A percentile compares a stretch with the other conserved stretches of the same genome.
phyloP scores from a whole-genome alignment of 352 stramenopile species.

The Phytophthora foliorum region DNA sequence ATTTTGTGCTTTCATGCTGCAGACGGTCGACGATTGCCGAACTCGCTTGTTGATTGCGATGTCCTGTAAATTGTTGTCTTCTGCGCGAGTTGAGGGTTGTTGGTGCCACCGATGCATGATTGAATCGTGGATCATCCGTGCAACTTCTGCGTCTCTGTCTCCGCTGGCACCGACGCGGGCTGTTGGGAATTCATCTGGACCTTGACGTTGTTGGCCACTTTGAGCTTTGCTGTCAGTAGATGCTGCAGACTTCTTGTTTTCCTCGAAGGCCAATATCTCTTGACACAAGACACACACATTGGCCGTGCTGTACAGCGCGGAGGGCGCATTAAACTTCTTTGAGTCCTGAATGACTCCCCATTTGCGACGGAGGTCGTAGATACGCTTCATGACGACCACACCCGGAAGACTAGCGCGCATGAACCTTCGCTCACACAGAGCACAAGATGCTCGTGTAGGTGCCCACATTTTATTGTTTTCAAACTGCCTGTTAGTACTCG shows the following conservation, averaged over 20 bases:
- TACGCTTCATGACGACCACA: constrained; percentile 60
- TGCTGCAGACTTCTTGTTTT: constrained; percentile 16
- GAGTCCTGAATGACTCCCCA: constrained; percentile 59
- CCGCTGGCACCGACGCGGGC: background rate
- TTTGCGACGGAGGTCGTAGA: constrained; percentile 54
- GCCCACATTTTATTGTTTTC: constrained; percentile 35
- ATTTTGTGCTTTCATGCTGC: constrained; percentile 48
- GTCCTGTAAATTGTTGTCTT: constrained; percentile 40
- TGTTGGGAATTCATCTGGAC: background rate
- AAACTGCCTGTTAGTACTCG: background rate
- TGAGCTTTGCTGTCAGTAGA: background rate
- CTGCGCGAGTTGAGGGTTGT: constrained; percentile 12
- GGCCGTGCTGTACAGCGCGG: constrained; percentile 48
- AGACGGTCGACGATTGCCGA: constrained; percentile 57
- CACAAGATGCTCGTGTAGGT: constrained; percentile 43
- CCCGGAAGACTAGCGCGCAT: constrained; percentile 50
- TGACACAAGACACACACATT: constrained; percentile 57
- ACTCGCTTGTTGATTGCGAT: constrained; percentile 51
- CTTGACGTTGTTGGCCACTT: background rate
- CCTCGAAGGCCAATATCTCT: constrained; percentile 51
- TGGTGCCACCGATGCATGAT: constrained; percentile 47
- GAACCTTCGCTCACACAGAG: constrained; percentile 59
- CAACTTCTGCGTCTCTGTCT: constrained; percentile 31
- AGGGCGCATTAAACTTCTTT: constrained; percentile 51
- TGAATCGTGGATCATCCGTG: constrained; percentile 48